Percentiles rank a stretch among this genome's conserved stretches.
Conservation (phyloP, 208 protist genomes). For the Chromosphaera perkinsii region DNA sequence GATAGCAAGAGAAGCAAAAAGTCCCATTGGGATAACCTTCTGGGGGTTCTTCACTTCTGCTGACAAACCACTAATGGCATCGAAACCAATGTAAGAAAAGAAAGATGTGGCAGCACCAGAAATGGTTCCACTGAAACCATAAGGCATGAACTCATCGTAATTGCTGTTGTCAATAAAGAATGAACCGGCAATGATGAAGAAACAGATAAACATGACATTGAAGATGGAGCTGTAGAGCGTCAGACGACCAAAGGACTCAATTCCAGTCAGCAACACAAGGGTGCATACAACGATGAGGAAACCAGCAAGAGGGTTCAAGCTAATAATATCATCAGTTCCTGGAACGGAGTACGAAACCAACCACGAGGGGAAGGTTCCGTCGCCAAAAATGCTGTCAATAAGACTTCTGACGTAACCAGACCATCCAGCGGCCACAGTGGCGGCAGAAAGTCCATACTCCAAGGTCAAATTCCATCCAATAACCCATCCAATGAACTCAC, state of each 20-base stretch:
- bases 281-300: no score
- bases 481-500: conserved; percentile 1
- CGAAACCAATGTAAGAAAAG: conserved; percentile 13
- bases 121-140: not conserved
- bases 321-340: no score
- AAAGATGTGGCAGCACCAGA: not conserved
- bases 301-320: no score
- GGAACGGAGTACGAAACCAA: no score
- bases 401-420: not conserved
- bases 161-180: conserved; percentile 1
- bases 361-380: no score
- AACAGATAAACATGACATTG: not conserved
- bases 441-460: not conserved
- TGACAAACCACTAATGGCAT: not conserved
- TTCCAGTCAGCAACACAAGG: no score
- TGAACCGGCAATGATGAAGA: conserved; percentile 4
- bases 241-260: no score
- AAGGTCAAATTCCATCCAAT: conserved; percentile 5
- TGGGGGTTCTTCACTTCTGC: not conserved
- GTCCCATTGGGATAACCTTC: not conserved
- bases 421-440: not conserved
- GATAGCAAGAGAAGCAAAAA: not conserved
- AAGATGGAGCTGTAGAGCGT: no score
- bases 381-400: not conserved
- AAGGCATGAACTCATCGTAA: not conserved